phyloP scores from a whole-genome alignment of 192 early-diverging fungal species.

The Rhizophagus clarus region DNA sequence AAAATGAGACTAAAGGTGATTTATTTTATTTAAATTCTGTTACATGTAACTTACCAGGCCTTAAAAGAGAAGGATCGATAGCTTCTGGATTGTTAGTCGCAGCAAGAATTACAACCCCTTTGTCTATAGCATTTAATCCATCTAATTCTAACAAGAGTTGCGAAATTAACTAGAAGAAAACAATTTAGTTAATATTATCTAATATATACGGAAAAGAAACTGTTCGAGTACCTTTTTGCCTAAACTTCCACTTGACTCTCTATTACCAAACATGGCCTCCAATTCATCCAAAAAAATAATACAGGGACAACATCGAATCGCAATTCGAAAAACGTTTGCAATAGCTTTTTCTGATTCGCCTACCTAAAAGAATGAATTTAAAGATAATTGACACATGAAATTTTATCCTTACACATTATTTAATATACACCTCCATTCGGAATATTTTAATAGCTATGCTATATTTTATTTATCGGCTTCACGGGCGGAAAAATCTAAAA shows the following conservation, averaged over 20 bases:
- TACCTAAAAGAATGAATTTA: slow-evolving; percentile 45
- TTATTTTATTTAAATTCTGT: neutral
- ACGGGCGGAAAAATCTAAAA: neutral
- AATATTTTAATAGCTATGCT: too few species aligned
- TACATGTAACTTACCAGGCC: slow-evolving; percentile 58
- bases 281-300: slow-evolving; percentile 95
- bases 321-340: slow-evolving; percentile 68
- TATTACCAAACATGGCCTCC: slow-evolving; percentile 81
- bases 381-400: too few species aligned
- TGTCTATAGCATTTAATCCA: slow-evolving; percentile 48
- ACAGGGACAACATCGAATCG: slow-evolving; percentile 68
- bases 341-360: slow-evolving; percentile 96
- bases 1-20: neutral
- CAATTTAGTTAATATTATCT: neutral
- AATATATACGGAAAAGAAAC: neutral
- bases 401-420: too few species aligned
- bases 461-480: too few species aligned
- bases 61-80: slow-evolving; percentile 76
- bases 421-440: neutral
- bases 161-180: slow-evolving; percentile 59
- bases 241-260: slow-evolving; percentile 68
- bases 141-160: slow-evolving; percentile 84
- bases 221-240: slow-evolving; percentile 60
- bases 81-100: slow-evolving; percentile 82
- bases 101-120: slow-evolving; percentile 73